Evolutionary conservation across 768 basidiomycete genomes (phyloP).

Genomic region (Mycena albidolilacea): DNA sequence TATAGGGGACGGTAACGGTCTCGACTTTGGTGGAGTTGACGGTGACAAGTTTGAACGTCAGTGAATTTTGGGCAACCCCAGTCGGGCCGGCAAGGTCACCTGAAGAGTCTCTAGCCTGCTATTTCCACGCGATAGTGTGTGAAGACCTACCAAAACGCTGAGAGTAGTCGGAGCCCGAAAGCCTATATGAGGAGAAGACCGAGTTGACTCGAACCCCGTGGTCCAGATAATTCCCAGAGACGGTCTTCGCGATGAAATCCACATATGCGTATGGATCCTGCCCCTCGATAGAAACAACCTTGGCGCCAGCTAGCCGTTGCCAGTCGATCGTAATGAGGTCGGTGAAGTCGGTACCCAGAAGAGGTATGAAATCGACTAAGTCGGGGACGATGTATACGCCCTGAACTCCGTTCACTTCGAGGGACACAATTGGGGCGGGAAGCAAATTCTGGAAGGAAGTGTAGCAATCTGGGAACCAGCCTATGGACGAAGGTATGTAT

Average conservation of each 20-base stretch:
- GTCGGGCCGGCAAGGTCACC: slow-evolving; percentile 67
- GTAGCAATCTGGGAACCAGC: slow-evolving; percentile 73
- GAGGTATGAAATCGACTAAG: slow-evolving; percentile 64
- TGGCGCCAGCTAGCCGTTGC: slow-evolving; percentile 73
- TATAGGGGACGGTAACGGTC: slow-evolving; percentile 66
- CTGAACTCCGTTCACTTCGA: slow-evolving; percentile 63
- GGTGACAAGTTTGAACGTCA: slow-evolving; percentile 64
- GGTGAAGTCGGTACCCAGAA: slow-evolving; percentile 62
- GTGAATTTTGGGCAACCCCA: slow-evolving; percentile 60
- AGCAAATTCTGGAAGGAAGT: slow-evolving; percentile 67
- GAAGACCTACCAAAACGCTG: slow-evolving; percentile 63
- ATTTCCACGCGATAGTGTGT: not conserved
- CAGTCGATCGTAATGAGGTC: slow-evolving; percentile 68
- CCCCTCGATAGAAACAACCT: slow-evolving; percentile 69
- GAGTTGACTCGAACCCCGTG: slow-evolving; percentile 76
- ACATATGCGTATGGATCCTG: slow-evolving; percentile 68
- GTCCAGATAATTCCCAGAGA: slow-evolving; percentile 76
- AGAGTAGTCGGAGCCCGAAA: slow-evolving; percentile 62
- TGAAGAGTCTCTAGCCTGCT: slow-evolving; percentile 7
- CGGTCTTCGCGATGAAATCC: slow-evolving; percentile 68
- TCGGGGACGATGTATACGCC: slow-evolving; percentile 70
- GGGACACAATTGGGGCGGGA: slow-evolving; percentile 68
- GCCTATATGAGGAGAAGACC: slow-evolving; percentile 72
- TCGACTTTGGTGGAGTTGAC: slow-evolving; percentile 63
- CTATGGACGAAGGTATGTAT: slow-evolving; percentile 49